Conservation (phyloP, 2,329 filamentous ascomycete species). For the Endoconidiophora polonica region DNA sequence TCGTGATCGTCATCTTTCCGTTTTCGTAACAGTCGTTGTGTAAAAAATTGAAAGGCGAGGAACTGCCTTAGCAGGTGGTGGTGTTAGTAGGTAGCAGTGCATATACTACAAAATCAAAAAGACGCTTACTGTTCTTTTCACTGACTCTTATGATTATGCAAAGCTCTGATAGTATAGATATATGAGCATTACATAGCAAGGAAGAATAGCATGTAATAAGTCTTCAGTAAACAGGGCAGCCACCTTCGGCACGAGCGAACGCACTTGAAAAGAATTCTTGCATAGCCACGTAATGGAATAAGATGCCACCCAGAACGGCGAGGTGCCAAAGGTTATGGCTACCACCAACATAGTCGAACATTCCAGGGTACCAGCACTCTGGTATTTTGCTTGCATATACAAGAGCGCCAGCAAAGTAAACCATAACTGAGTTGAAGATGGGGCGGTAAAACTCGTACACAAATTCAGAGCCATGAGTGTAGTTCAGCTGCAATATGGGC, state of each 20-base stretch:
- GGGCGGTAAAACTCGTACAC: slow-evolving; percentile 81
- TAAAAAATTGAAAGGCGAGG: too few relatives aligned
- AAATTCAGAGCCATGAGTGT: slow-evolving; percentile 61
- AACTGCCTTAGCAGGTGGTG: too few relatives aligned
- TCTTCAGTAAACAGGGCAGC: slow-evolving; percentile 35
- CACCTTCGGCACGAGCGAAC: slow-evolving; percentile 48
- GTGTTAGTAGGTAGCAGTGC: too few relatives aligned
- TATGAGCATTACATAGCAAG: too few relatives aligned
- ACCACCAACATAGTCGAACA: slow-evolving; percentile 88
- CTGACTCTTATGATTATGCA: too few relatives aligned
- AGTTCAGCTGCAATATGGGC: slow-evolving; percentile 68
- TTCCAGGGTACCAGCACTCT: slow-evolving; percentile 80
- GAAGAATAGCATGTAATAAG: neutral
- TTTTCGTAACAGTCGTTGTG: too few relatives aligned
- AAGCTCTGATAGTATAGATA: too few relatives aligned
- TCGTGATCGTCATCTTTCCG: too few relatives aligned
- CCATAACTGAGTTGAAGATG: slow-evolving; percentile 66
- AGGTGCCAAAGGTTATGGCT: slow-evolving; percentile 97
- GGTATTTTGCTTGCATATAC: slow-evolving; percentile 87
- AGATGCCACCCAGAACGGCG: slow-evolving; percentile 80
- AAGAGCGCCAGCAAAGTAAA: slow-evolving; percentile 71
- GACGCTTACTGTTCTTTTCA: too few relatives aligned
- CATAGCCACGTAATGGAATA: slow-evolving; percentile 97
- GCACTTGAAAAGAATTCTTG: slow-evolving; percentile 77
- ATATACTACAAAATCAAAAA: too few relatives aligned